phyloP scores from a whole-genome alignment of 2,329 filamentous ascomycete genomes.

The Parastagonospora avenae region DNA sequence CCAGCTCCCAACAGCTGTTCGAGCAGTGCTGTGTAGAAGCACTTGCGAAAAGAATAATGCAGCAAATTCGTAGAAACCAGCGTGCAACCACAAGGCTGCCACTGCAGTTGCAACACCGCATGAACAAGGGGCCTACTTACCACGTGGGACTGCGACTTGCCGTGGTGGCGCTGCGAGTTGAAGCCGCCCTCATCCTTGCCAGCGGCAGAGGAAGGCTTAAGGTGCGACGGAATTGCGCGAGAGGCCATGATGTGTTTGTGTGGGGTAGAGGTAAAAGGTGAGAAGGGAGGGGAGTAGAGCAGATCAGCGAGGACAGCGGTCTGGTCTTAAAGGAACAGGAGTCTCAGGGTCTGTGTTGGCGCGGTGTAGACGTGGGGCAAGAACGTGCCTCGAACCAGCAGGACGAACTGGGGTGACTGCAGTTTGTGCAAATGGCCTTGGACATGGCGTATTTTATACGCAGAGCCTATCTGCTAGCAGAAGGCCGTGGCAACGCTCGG shows the following conservation, averaged over 20 bases:
- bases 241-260: slow-evolving; percentile 65
- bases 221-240: slow-evolving; percentile 78
- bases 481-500: neutral
- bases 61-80: neutral
- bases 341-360: slow-evolving; percentile 14
- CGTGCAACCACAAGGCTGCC: neutral
- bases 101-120: neutral
- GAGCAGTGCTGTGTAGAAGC: too few species aligned
- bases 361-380: slow-evolving; percentile 28
- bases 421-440: slow-evolving; percentile 15
- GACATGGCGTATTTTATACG: slow-evolving; percentile 8
- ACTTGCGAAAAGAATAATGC: neutral
- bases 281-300: slow-evolving; percentile 12
- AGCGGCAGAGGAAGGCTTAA: slow-evolving; percentile 65
- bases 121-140: slow-evolving; percentile 58
- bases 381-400: slow-evolving; percentile 27
- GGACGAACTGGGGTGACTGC: slow-evolving; percentile 11
- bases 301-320: slow-evolving; percentile 24
- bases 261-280: slow-evolving; percentile 6
- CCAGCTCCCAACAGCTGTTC: too few species aligned
- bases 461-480: neutral
- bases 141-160: slow-evolving; percentile 86
- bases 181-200: slow-evolving; percentile 53
- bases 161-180: slow-evolving; percentile 70
- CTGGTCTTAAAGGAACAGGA: slow-evolving; percentile 25